A percentile compares a stretch with the other conserved stretches of the same genome.
These are phyloP conservation scores for Stramenopiles sp. DNA, from an alignment of 352 stramenopile species.

Conservation along the genomic window DNA sequence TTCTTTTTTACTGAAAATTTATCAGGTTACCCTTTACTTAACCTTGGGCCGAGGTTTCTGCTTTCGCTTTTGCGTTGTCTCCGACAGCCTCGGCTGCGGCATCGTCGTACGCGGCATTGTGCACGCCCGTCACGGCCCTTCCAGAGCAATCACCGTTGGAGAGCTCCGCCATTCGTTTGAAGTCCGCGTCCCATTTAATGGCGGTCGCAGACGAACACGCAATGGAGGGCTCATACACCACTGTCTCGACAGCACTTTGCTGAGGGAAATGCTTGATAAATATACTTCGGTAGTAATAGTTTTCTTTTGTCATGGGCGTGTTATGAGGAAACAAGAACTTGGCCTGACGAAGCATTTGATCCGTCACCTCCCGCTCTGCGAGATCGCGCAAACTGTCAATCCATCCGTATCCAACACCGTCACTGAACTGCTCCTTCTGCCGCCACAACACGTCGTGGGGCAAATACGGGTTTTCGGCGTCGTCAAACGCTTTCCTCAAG, in stretches of 20 bases:
- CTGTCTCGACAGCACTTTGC: slow-evolving; percentile 81
- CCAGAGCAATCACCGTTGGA: slow-evolving; percentile 72
- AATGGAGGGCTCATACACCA: slow-evolving; percentile 90
- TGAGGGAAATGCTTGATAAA: slow-evolving; percentile 95
- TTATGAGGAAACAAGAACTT: slow-evolving; percentile 90
- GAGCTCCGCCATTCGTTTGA: slow-evolving; percentile 37
- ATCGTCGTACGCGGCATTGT: slow-evolving; percentile 74
- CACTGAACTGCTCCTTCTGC: slow-evolving; percentile 98
- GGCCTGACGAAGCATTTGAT: slow-evolving; percentile 75
- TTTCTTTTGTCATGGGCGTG: slow-evolving; percentile 93
- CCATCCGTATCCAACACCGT: slow-evolving; percentile 96
- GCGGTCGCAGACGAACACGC: slow-evolving; percentile 89
- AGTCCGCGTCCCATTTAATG: slow-evolving; percentile 88
- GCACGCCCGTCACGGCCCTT: slow-evolving; percentile 73
- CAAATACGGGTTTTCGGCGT: slow-evolving; percentile 91
- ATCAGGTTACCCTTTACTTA: too few relatives aligned
- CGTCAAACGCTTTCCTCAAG: slow-evolving; percentile 88
- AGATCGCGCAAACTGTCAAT: slow-evolving; percentile 89
- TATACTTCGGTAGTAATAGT: slow-evolving; percentile 68
- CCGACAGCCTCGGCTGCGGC: not conserved
- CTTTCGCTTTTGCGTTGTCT: not conserved
- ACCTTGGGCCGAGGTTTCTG: too few relatives aligned
- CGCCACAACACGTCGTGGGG: slow-evolving; percentile 92
- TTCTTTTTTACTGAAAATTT: too few relatives aligned
- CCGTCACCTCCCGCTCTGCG: slow-evolving; percentile 74